These are phyloP conservation scores for Fusarium euwallaceae DNA, from an alignment of 2,329 filamentous ascomycete genomes.

Conservation along the genomic window DNA sequence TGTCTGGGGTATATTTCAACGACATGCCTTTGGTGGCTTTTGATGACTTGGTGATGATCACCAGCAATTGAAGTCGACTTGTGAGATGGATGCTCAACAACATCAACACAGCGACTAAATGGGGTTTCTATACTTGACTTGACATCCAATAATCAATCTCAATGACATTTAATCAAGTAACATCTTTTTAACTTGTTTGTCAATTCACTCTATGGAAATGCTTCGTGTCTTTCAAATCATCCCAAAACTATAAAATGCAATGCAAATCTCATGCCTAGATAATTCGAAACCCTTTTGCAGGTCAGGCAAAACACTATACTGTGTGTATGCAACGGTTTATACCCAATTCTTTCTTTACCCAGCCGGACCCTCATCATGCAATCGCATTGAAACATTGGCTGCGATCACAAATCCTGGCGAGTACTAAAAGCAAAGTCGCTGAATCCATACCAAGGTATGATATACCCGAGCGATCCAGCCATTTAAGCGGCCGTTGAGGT, in stretches of 20 bases:
- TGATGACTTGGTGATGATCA: not conserved
- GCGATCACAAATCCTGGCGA: conserved; percentile 3
- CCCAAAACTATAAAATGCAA: conserved; percentile 5
- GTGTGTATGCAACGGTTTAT: not conserved
- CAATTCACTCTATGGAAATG: conserved; percentile 3
- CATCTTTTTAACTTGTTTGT: not conserved
- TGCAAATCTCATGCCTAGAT: conserved; percentile 1
- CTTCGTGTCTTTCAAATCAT: not conserved
- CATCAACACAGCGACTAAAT: not conserved
- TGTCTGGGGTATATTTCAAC: conserved; percentile 3
- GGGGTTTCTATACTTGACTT: not conserved
- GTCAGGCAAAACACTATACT: not conserved
- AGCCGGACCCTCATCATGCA: conserved; percentile 2
- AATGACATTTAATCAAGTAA: not conserved
- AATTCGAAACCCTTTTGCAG: not conserved
- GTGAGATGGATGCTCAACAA: not conserved
- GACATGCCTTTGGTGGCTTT: not conserved
- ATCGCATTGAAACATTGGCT: conserved; percentile 8
- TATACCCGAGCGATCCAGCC: not conserved
- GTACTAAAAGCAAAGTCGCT: not conserved
- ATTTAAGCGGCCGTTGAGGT: conserved; percentile 34
- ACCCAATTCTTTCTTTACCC: not conserved
- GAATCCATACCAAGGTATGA: not conserved
- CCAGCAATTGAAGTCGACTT: not conserved
- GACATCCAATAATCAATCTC: not conserved